Conservation (phyloP, 2,329 filamentous ascomycete genomes). For the Epichloe bromicola region DNA sequence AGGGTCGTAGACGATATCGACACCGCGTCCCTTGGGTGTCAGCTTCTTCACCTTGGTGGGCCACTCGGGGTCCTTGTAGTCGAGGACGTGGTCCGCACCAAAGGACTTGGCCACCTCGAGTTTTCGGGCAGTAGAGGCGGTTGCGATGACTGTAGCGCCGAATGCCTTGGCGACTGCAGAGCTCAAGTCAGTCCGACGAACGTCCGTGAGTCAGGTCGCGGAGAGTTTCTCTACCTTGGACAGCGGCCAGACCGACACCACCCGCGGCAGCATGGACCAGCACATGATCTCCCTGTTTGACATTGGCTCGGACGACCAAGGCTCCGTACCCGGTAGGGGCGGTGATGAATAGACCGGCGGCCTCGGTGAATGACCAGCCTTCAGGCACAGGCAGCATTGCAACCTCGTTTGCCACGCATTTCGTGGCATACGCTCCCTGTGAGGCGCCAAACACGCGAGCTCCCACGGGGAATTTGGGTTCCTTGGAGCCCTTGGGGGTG, state of each 20-base stretch:
- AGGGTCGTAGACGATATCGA: conserved; percentile 91
- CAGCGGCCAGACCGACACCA: conserved; percentile 79
- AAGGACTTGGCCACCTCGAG: conserved; percentile 65
- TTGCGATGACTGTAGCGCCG: conserved; percentile 86
- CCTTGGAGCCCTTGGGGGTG: conserved; percentile 41
- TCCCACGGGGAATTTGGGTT: conserved; percentile 58
- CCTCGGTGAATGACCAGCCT: conserved; percentile 74
- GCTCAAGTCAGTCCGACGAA: neutral
- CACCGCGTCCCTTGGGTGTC: conserved; percentile 57
- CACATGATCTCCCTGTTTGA: conserved; percentile 73
- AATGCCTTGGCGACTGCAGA: conserved; percentile 69
- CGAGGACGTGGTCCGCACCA: conserved; percentile 72
- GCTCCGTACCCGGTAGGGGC: conserved; percentile 82
- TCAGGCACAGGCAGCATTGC: conserved; percentile 60
- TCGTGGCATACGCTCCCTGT: conserved; percentile 78
- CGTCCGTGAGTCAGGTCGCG: neutral
- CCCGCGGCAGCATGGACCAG: conserved; percentile 87
- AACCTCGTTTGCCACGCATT: conserved; percentile 53
- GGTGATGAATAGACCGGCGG: conserved; percentile 82
- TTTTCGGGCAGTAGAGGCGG: conserved; percentile 70
- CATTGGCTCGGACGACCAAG: conserved; percentile 61
- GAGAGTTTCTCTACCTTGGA: conserved; percentile 44
- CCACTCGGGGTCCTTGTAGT: conserved; percentile 57
- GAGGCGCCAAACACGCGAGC: conserved; percentile 75
- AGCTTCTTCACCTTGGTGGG: conserved; percentile 61